Percentiles rank a stretch among this genome's conserved stretches.
These are phyloP conservation scores for Globisporangium cystogenes DNA, from an alignment of 352 stramenopile species.

Conservation along the genomic window DNA sequence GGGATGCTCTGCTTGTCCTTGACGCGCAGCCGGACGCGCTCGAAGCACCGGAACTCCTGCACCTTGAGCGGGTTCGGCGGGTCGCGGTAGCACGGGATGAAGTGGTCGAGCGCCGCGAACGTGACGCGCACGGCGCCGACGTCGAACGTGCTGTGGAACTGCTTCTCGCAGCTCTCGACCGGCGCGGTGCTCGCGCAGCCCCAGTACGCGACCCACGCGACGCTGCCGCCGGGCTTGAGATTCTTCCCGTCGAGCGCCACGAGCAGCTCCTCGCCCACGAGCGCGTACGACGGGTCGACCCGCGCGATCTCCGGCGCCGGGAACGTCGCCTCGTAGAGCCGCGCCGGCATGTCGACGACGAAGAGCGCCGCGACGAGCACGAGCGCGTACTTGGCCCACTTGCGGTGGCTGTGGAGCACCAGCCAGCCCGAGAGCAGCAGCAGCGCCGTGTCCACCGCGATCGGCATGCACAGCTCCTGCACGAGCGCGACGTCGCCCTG, in stretches of 20 bases:
- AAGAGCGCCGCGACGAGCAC: conserved; percentile 33
- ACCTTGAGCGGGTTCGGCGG: conserved; percentile 69
- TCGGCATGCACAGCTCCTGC: conserved; percentile 52
- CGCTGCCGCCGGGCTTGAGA: conserved; percentile 59
- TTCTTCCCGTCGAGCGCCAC: conserved; percentile 60
- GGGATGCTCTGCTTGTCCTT: conserved; percentile 79
- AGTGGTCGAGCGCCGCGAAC: conserved; percentile 72
- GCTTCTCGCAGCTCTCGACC: conserved; percentile 61
- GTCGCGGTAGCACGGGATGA: conserved; percentile 83
- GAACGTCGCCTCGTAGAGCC: conserved; percentile 48
- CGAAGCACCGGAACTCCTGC: conserved; percentile 68
- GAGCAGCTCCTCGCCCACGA: conserved; percentile 70
- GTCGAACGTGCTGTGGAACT: conserved; percentile 60
- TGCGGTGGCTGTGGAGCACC: conserved; percentile 45
- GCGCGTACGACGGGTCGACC: conserved; percentile 61
- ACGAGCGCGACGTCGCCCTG: conserved; percentile 37
- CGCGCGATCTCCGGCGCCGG: conserved; percentile 44
- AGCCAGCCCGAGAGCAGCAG: conserved; percentile 37
- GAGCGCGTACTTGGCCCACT: conserved; percentile 50
- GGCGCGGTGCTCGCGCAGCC: conserved; percentile 58
- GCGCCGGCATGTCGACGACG: conserved; percentile 37
- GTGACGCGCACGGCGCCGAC: conserved; percentile 60
- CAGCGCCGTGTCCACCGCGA: conserved; percentile 38
- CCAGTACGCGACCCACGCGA: conserved; percentile 81
- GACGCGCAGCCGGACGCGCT: conserved; percentile 61